phyloP scores from a whole-genome alignment of 371 early-diverging fungal genomes.

The Blastocladiella emersonii region DNA sequence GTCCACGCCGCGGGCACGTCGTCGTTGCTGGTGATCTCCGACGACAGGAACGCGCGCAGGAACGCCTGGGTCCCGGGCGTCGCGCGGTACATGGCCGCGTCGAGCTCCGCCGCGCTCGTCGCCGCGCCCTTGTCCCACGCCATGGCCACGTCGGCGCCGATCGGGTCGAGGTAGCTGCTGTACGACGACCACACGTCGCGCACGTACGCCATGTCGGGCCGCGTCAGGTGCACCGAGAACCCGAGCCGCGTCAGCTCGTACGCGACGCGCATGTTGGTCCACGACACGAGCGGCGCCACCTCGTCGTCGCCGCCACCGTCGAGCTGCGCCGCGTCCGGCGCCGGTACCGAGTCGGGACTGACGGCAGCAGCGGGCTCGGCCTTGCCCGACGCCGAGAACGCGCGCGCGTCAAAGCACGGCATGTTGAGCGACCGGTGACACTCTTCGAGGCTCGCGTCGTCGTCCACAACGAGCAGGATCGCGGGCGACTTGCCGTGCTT shows the following conservation, averaged over 20 bases:
- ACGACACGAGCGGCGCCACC: background rate
- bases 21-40: no score
- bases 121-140: no score
- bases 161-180: background rate
- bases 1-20: no score
- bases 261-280: background rate
- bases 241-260: background rate
- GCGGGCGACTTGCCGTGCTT: background rate
- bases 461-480: background rate
- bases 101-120: no score
- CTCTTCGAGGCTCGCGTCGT: background rate
- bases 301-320: no score
- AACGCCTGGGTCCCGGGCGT: no score
- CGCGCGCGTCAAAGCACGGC: background rate
- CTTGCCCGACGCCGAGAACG: no score
- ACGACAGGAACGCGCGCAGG: no score
- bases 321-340: no score
- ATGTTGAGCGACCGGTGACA: background rate
- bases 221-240: background rate
- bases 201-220: background rate
- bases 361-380: no score
- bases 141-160: background rate
- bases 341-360: no score
- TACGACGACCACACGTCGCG: background rate
- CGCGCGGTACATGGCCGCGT: no score